A percentile compares a stretch with the other conserved stretches of the same genome.
Evolutionary conservation across 1,139 yeast species (phyloP).

Genomic region (Taphrina betulina): DNA sequence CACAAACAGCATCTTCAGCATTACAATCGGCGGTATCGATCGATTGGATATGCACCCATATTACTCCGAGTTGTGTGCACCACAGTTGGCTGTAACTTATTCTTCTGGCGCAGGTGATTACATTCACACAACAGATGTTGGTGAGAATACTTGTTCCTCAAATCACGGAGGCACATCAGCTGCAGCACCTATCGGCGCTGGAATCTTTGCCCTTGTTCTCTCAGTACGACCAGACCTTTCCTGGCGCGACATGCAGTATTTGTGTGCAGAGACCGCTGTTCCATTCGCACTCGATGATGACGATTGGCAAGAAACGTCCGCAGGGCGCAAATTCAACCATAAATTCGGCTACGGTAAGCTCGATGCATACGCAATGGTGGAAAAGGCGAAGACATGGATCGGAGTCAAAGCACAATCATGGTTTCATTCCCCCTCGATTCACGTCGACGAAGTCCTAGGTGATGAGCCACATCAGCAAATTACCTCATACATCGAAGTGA

Average conservation of each 20-base stretch:
- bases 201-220: constrained; percentile 77
- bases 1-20: constrained; percentile 91
- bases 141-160: constrained; percentile 63
- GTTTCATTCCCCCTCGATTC: constrained; percentile 55
- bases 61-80: constrained; percentile 90
- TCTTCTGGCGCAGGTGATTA: constrained; percentile 88
- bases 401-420: constrained; percentile 89
- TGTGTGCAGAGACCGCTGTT: constrained; percentile 71
- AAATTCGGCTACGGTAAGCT: constrained; percentile 89
- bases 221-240: constrained; percentile 78
- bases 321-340: constrained; percentile 72
- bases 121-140: constrained; percentile 85
- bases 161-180: constrained; percentile 97
- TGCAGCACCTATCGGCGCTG: constrained; percentile 98
- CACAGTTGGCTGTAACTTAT: constrained; percentile 93
- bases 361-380: constrained; percentile 76
- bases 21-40: constrained; percentile 94
- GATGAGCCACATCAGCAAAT: constrained; percentile 41
- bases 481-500: constrained; percentile 52
- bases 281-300: constrained; percentile 68
- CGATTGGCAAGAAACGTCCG: constrained; percentile 52
- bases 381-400: constrained; percentile 72
- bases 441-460: constrained; percentile 43
- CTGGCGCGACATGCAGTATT: constrained; percentile 94
- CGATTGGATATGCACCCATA: constrained; percentile 78